phyloP scores from a whole-genome alignment of 1,139 yeast genomes.

The Yamadazyma kanchanaburiensis region DNA sequence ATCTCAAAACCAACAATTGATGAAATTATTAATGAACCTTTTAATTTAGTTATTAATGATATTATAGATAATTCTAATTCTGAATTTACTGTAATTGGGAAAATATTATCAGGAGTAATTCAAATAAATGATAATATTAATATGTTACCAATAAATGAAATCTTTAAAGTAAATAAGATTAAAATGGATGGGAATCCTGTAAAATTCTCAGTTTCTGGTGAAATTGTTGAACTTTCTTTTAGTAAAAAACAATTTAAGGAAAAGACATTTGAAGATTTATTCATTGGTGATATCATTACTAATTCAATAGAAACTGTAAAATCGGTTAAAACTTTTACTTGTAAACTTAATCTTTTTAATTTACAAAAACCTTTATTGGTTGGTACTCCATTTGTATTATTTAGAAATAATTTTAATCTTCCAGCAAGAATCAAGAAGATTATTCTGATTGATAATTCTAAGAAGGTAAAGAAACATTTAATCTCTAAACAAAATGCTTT shows the following conservation, averaged over 20 bases:
- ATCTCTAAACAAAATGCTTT: constrained; percentile 70
- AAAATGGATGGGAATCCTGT: constrained; percentile 21
- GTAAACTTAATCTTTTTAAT: constrained; percentile 65
- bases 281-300: constrained; percentile 68
- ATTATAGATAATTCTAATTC: constrained; percentile 26
- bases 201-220: constrained; percentile 64
- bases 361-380: constrained; percentile 70
- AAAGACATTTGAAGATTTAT: constrained; percentile 49
- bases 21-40: constrained; percentile 31
- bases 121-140: constrained; percentile 73
- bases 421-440: constrained; percentile 70
- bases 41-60: constrained; percentile 52
- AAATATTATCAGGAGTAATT: constrained; percentile 70
- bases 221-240: constrained; percentile 59
- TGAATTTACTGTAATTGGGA: constrained; percentile 58
- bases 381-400: constrained; percentile 80
- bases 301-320: constrained; percentile 35
- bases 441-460: constrained; percentile 36
- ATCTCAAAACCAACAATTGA: constrained; percentile 17
- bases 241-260: constrained; percentile 38
- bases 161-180: constrained; percentile 32
- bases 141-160: constrained; percentile 51
- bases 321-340: constrained; percentile 49
- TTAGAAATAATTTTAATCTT: constrained; percentile 75
- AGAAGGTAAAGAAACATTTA: constrained; percentile 51